Evolutionary conservation across 208 protist species (phyloP), one percentile per base, ranked within the genome.

Genomic region (Acanthamoeba healyi): DNA sequence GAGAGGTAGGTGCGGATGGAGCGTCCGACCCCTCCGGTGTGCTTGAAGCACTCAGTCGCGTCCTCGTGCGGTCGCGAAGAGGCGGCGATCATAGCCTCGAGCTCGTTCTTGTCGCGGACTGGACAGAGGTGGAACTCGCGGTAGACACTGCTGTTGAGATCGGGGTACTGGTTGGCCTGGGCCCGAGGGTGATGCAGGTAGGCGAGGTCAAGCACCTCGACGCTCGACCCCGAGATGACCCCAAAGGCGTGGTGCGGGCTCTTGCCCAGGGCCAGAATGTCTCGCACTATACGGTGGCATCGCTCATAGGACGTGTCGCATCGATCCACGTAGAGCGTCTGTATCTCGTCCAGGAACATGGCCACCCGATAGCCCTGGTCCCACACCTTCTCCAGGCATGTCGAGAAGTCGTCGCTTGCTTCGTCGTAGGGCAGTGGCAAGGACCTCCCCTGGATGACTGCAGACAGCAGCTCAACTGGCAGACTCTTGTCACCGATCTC

Each of bases 81-180:
- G 29, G 40, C 10, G n/a, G 40, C 40, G 40, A 81, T 81, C n/a
- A 7, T 46, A 17, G 15, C 15, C 40, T 63, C 24, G 19, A 81
- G 70, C 40, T 81, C 70, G 15, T 81, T 29, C 26, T 14, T 7
- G 19, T 81, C 40, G 70, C 70, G 70, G 40, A 81, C 24, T 15
- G 70, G 70, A 24, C 70, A 42, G 15, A 81, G 70, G 70, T 2
- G 70, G n/a, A 42, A 81, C 40, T 81, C 32, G 32, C 1, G 0
- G n/a, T 81, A 81, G 38, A 81, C 70, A 24, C 40, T 81, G 70
- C 40, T 34, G 70, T 81, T 81, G 70, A 81, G 70, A 29, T 81
- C 40, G 32, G 70, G 70, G 40, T 81, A 81, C 12, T 24, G 7
- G 40, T 29, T 29, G 38, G 32, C 70, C 22, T 44, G 12, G 24